Conservation (phyloP, 352 stramenopile species). For the Globisporangium heterothallicum region DNA sequence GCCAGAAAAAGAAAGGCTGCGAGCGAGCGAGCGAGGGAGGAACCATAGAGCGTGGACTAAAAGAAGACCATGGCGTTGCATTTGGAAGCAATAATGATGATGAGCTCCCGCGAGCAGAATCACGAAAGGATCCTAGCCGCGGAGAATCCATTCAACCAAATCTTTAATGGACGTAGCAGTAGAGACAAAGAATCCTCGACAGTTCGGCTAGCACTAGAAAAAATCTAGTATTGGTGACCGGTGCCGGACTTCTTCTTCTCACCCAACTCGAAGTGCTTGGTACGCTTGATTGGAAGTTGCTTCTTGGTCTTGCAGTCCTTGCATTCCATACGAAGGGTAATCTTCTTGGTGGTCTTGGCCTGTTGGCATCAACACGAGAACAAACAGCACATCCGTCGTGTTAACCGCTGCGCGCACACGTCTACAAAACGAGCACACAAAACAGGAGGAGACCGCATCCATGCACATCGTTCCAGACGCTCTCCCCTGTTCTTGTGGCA, state of each 20-base stretch:
- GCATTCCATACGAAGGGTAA: slow-evolving; percentile 98
- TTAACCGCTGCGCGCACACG: too few species aligned
- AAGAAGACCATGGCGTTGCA: neutral
- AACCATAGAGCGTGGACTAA: neutral
- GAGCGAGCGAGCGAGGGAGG: neutral
- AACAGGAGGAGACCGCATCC: too few species aligned
- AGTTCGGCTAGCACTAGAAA: slow-evolving; percentile 4
- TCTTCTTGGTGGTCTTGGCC: slow-evolving; percentile 98
- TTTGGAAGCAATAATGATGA: neutral
- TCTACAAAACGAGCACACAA: too few species aligned
- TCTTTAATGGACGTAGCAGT: slow-evolving; percentile 21
- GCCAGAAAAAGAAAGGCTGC: neutral
- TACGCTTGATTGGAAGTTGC: slow-evolving; percentile 98
- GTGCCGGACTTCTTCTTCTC: slow-evolving; percentile 97
- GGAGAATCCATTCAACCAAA: slow-evolving; percentile 10
- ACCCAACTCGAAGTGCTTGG: slow-evolving; percentile 99
- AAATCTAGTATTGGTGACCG: slow-evolving; percentile 95
- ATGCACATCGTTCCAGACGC: neutral
- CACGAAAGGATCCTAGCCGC: neutral
- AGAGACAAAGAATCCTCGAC: slow-evolving; percentile 15
- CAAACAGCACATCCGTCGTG: too few species aligned
- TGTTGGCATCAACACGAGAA: slow-evolving; percentile 24
- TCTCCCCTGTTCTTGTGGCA: neutral
- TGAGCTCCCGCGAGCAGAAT: neutral
- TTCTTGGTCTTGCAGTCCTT: slow-evolving; percentile 99